Percentiles rank a stretch among this genome's conserved stretches.
These are phyloP conservation scores for Colletotrichum cuscutae DNA, from an alignment of 2,329 filamentous ascomycete species.

Conservation along the genomic window DNA sequence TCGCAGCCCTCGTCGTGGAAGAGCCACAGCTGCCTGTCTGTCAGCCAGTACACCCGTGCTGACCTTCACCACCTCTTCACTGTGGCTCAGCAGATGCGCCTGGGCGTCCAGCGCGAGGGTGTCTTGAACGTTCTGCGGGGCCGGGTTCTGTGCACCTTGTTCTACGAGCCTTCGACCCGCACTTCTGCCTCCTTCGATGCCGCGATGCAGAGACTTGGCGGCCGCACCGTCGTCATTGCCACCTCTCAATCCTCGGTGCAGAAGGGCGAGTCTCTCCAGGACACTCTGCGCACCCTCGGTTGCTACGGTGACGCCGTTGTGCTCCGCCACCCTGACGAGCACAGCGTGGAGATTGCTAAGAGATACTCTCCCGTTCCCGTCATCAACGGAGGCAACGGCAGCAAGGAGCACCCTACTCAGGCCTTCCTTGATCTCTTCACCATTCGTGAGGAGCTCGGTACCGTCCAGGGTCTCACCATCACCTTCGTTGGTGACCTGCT, in stretches of 20 bases:
- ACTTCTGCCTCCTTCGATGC: constrained; percentile 97
- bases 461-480: constrained; percentile 93
- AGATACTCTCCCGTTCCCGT: constrained; percentile 91
- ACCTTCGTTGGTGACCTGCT: constrained; percentile 95
- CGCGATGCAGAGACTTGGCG: constrained; percentile 97
- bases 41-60: constrained; percentile 86
- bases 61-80: constrained; percentile 96
- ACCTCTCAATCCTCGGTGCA: constrained; percentile 88
- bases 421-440: constrained; percentile 98
- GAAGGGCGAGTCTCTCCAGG: constrained; percentile 94
- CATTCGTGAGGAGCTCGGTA: constrained; percentile 96
- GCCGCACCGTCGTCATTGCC: constrained; percentile 83
- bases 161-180: constrained; percentile 97
- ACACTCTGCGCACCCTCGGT: constrained; percentile 91
- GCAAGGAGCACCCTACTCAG: constrained; percentile 95
- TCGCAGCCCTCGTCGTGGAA: constrained; percentile 85
- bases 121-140: constrained; percentile 88
- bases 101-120: constrained; percentile 92
- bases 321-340: constrained; percentile 90
- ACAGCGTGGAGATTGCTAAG: constrained; percentile 82
- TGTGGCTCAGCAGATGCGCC: constrained; percentile 96
- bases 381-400: constrained; percentile 97
- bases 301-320: constrained; percentile 97
- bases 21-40: constrained; percentile 88
- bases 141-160: constrained; percentile 88